A percentile compares a stretch with the other conserved stretches of the same genome.
These are phyloP conservation scores for Vicia villosa DNA, from an alignment of 306 rosid species.

Conservation along the genomic window DNA sequence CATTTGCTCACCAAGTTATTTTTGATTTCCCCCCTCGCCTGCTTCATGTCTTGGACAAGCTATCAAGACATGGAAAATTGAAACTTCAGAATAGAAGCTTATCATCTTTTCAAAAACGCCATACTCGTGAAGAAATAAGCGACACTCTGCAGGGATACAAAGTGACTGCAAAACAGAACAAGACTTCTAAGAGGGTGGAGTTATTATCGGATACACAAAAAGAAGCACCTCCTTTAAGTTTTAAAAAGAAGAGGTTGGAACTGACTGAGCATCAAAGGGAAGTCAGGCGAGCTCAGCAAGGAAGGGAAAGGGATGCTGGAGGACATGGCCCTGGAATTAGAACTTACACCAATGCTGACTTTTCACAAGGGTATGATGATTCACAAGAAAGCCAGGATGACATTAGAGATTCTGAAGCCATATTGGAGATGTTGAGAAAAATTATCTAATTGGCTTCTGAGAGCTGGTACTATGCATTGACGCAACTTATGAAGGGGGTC, in stretches of 20 bases:
- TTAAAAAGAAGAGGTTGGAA: constrained; percentile 62
- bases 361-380: constrained; percentile 66
- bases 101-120: constrained; percentile 50
- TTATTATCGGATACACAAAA: constrained; percentile 42
- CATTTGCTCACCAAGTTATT: constrained; percentile 61
- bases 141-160: constrained; percentile 45
- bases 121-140: constrained; percentile 35
- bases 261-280: constrained; percentile 84
- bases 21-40: constrained; percentile 67
- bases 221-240: constrained; percentile 33
- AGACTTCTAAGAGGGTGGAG: constrained; percentile 66
- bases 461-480: background rate
- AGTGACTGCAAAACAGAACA: constrained; percentile 53
- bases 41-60: constrained; percentile 67
- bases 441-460: constrained; percentile 37
- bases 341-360: constrained; percentile 73
- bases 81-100: constrained; percentile 68
- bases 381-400: constrained; percentile 67
- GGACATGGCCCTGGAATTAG: constrained; percentile 78
- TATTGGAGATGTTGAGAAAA: constrained; percentile 52
- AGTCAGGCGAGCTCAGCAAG: constrained; percentile 78
- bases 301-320: constrained; percentile 59
- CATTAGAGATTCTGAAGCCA: constrained; percentile 55
- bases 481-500: background rate
- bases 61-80: constrained; percentile 61